phyloP scores from a whole-genome alignment of 257 asterid genomes.

The Ajuga chamaepitys region DNA sequence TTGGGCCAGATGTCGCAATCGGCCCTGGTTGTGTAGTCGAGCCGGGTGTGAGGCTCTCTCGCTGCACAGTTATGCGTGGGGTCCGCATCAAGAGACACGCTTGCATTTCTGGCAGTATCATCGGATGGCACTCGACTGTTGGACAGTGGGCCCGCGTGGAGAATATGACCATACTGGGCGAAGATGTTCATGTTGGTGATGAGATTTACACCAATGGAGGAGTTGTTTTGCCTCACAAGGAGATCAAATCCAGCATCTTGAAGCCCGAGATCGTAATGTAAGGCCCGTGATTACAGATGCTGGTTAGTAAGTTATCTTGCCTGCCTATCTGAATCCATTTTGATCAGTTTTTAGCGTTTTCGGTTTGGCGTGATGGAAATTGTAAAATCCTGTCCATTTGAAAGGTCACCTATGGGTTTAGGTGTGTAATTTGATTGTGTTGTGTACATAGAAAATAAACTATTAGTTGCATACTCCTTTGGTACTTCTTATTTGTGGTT shows the following conservation, averaged over 20 bases:
- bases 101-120: slow-evolving; percentile 69
- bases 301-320: slow-evolving; percentile 15
- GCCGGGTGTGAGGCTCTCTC: slow-evolving; percentile 83
- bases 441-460: slow-evolving; percentile 28
- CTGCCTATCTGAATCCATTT: not conserved
- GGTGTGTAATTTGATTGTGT: slow-evolving; percentile 10
- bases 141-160: slow-evolving; percentile 94
- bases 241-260: slow-evolving; percentile 78
- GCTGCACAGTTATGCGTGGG: slow-evolving; percentile 86
- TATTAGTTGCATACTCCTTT: not conserved
- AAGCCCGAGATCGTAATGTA: slow-evolving; percentile 85
- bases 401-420: not conserved
- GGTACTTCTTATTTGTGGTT: not conserved
- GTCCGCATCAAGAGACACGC: slow-evolving; percentile 77
- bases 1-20: slow-evolving; percentile 87
- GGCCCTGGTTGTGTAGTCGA: slow-evolving; percentile 80
- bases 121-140: slow-evolving; percentile 92
- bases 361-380: not conserved
- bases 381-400: slow-evolving; percentile 20
- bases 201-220: slow-evolving; percentile 84
- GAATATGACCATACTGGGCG: slow-evolving; percentile 90
- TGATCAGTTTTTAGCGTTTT: not conserved
- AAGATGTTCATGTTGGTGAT: slow-evolving; percentile 83
- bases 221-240: slow-evolving; percentile 84
- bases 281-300: slow-evolving; percentile 12